Conservation (phyloP, 225 moss, liverwort and hornwort genomes). For the Straminergon stramineum region DNA sequence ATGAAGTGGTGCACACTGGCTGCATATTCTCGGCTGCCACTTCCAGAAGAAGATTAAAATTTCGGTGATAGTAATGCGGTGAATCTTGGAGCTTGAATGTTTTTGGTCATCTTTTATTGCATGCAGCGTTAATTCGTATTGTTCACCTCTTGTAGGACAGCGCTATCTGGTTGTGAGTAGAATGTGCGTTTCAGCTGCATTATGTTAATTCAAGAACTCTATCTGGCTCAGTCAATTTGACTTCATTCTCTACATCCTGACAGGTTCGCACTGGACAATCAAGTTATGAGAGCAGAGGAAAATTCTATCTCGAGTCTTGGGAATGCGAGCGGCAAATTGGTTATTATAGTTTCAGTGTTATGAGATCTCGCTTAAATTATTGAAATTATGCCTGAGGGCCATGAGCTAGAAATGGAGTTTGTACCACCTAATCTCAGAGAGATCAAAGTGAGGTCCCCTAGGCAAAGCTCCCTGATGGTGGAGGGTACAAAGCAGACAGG, state of each 20-base stretch:
- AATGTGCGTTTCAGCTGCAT: not conserved
- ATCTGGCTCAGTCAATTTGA: not conserved
- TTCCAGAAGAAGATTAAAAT: not conserved
- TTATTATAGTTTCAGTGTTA: conserved; percentile 7
- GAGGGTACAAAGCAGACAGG: conserved; percentile 24
- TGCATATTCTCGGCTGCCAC: not conserved
- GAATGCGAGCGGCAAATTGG: conserved; percentile 10
- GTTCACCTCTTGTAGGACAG: not conserved
- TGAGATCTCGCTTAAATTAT: conserved; percentile 20
- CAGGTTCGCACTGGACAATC: conserved; percentile 6
- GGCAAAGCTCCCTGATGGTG: conserved; percentile 39
- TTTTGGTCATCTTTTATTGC: not conserved
- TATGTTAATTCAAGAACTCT: not conserved
- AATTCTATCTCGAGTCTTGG: conserved; percentile 1
- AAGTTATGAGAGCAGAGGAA: not conserved
- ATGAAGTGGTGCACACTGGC: not conserved
- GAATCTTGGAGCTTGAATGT: not conserved
- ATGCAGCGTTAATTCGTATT: not conserved
- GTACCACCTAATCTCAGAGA: conserved; percentile 30
- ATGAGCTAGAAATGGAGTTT: conserved; percentile 41
- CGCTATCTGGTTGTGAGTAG: not conserved
- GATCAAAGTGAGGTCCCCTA: conserved; percentile 43
- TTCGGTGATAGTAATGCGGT: not conserved
- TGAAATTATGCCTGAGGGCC: conserved; percentile 19
- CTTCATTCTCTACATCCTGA: not conserved